A percentile compares a stretch with the other conserved stretches of the same genome.
These are phyloP conservation scores for Aspergillus pseudoglaucus DNA, from an alignment of 2,329 filamentous ascomycete genomes.

Conservation along the genomic window DNA sequence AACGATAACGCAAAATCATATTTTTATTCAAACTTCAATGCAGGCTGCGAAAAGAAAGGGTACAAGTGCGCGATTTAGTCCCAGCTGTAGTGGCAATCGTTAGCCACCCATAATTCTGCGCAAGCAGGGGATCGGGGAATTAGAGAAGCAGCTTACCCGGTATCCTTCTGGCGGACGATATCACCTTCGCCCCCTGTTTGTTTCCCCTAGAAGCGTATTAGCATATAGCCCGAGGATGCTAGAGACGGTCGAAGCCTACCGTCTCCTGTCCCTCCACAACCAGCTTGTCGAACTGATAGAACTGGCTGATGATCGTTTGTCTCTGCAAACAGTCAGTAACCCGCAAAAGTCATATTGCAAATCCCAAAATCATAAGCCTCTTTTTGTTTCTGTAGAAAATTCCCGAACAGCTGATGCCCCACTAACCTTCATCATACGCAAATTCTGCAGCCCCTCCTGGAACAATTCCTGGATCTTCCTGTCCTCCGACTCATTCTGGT, in stretches of 20 bases:
- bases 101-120: conserved; percentile 7
- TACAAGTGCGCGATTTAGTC: conserved; percentile 13
- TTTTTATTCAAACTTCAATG: not conserved
- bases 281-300: conserved; percentile 84
- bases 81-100: conserved; percentile 17
- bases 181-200: conserved; percentile 59
- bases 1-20: not conserved
- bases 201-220: conserved; percentile 19
- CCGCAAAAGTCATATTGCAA: not conserved
- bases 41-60: not conserved
- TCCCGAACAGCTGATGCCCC: not conserved
- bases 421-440: conserved; percentile 84
- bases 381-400: not conserved
- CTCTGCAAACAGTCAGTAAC: conserved; percentile 55
- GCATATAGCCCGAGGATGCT: not conserved
- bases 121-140: not conserved
- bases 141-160: conserved; percentile 49
- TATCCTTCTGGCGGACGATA: conserved; percentile 70
- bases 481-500: conserved; percentile 65
- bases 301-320: conserved; percentile 90
- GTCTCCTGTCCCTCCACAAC: conserved; percentile 85
- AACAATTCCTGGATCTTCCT: conserved; percentile 79
- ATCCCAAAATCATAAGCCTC: not conserved
- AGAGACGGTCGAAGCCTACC: conserved; percentile 43
- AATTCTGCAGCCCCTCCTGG: conserved; percentile 77